phyloP scores from a whole-genome alignment of 345 rosid species.

The Euclidium syriacum region DNA sequence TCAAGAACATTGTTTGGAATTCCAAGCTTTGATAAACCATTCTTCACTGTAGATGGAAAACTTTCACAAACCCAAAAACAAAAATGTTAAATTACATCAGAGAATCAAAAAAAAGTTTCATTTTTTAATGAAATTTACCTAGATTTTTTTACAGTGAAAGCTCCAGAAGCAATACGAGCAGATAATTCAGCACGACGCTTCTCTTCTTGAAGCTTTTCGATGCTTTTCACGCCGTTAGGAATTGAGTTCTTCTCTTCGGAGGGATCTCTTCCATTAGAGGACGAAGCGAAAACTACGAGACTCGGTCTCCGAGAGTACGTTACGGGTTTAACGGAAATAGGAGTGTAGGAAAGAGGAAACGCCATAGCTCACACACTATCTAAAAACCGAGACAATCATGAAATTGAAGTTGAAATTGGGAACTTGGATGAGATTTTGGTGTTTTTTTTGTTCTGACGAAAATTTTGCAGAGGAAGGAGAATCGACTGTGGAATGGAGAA shows the following conservation, averaged over 20 bases:
- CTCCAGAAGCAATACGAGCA: slow-evolving; percentile 79
- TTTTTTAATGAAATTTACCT: too few relatives aligned
- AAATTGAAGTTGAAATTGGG: neutral
- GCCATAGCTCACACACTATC: slow-evolving; percentile 12
- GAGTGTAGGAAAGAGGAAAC: slow-evolving; percentile 25
- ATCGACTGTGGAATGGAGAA: neutral
- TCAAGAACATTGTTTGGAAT: slow-evolving; percentile 51
- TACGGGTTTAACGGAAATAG: slow-evolving; percentile 22
- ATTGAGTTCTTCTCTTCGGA: slow-evolving; percentile 33
- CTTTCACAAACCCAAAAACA: slow-evolving; percentile 28
- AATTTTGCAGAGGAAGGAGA: neutral
- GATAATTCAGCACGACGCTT: slow-evolving; percentile 73
- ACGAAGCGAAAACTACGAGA: slow-evolving; percentile 34
- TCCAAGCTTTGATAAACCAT: slow-evolving; percentile 72
- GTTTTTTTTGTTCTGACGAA: too few relatives aligned
- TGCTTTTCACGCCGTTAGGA: slow-evolving; percentile 35
- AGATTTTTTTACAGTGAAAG: slow-evolving; percentile 57
- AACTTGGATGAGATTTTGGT: too few relatives aligned
- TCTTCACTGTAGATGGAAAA: slow-evolving; percentile 52
- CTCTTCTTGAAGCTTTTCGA: slow-evolving; percentile 49
- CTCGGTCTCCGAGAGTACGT: slow-evolving; percentile 23
- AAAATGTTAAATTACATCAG: neutral
- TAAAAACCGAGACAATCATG: neutral
- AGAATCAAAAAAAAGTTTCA: neutral
- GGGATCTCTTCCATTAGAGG: slow-evolving; percentile 61